These are phyloP conservation scores for Cocos nucifera DNA, from an alignment of 176 grass and related monocot species.

Conservation along the genomic window DNA sequence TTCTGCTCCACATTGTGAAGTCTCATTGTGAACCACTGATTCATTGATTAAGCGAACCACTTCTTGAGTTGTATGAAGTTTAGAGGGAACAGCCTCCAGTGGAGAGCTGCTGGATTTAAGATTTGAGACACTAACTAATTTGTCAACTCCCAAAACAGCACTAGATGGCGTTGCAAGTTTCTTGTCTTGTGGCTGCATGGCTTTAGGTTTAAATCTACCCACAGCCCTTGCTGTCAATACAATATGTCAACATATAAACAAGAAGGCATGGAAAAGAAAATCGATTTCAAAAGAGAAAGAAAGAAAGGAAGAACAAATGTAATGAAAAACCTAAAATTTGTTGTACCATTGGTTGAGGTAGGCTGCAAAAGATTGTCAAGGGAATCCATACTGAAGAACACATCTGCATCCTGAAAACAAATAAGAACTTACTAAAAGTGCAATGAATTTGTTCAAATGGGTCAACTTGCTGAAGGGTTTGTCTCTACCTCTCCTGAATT, in stretches of 20 bases:
- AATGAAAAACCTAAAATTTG: too few relatives aligned
- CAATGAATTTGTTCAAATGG: background rate
- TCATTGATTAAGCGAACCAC: background rate
- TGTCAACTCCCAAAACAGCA: background rate
- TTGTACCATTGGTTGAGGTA: too few relatives aligned
- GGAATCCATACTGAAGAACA: background rate
- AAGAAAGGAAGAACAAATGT: too few relatives aligned
- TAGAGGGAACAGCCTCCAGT: background rate
- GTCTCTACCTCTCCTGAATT: background rate
- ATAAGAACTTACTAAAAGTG: background rate
- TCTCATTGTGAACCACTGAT: background rate
- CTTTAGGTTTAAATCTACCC: too few relatives aligned
- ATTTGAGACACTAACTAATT: background rate
- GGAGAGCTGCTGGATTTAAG: background rate
- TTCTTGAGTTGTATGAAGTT: background rate
- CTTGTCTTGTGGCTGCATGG: background rate
- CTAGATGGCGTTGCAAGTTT: background rate
- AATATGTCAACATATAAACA: too few relatives aligned
- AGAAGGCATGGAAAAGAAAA: too few relatives aligned
- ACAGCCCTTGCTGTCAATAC: too few relatives aligned
- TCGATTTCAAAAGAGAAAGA: too few relatives aligned
- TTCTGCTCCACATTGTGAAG: background rate
- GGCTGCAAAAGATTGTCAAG: background rate
- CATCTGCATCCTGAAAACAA: slow-evolving; percentile 4
- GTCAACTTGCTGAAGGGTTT: background rate